These are phyloP conservation scores for Scytalidium sp. DNA, from an alignment of 2,329 filamentous ascomycete species.

Conservation along the genomic window DNA sequence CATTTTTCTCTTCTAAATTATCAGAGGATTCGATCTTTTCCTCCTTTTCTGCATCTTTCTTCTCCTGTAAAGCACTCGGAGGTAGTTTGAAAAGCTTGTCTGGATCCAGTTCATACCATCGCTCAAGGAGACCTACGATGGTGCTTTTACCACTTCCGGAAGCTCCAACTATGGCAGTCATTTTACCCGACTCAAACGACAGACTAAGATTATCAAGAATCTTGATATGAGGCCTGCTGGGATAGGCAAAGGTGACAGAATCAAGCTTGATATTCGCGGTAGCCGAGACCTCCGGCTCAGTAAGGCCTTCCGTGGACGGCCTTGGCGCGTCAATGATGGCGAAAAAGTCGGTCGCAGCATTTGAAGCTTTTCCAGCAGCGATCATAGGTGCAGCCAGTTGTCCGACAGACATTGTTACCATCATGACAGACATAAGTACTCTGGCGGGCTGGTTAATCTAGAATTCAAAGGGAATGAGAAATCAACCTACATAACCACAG, in stretches of 20 bases:
- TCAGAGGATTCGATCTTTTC: conserved; percentile 22
- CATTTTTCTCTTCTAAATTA: conserved; percentile 33
- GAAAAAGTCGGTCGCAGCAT: conserved; percentile 34
- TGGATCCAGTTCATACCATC: conserved; percentile 65
- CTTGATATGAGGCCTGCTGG: conserved; percentile 60
- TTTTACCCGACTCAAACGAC: conserved; percentile 58
- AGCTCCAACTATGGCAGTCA: conserved; percentile 71
- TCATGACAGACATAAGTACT: conserved; percentile 50
- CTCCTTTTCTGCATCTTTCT: conserved; percentile 36
- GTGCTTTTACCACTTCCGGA: conserved; percentile 75
- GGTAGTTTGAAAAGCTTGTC: conserved; percentile 41
- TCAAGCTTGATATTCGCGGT: conserved; percentile 57
- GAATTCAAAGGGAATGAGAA: background rate
- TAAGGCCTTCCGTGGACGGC: conserved; percentile 37
- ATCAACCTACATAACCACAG: conserved; percentile 49
- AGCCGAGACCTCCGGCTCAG: conserved; percentile 46
- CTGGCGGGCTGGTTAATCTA: background rate
- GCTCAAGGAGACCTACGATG: conserved; percentile 66
- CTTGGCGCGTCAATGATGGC: conserved; percentile 33
- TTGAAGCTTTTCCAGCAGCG: conserved; percentile 38
- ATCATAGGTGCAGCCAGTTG: conserved; percentile 56
- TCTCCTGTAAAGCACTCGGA: conserved; percentile 40
- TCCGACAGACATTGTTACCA: conserved; percentile 54
- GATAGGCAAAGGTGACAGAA: conserved; percentile 71
- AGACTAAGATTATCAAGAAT: conserved; percentile 60